A percentile compares a stretch with the other conserved stretches of the same genome.
These are phyloP conservation scores for Nakazawaea ishiwadae DNA, from an alignment of 805 yeast genomes.

Conservation along the genomic window DNA sequence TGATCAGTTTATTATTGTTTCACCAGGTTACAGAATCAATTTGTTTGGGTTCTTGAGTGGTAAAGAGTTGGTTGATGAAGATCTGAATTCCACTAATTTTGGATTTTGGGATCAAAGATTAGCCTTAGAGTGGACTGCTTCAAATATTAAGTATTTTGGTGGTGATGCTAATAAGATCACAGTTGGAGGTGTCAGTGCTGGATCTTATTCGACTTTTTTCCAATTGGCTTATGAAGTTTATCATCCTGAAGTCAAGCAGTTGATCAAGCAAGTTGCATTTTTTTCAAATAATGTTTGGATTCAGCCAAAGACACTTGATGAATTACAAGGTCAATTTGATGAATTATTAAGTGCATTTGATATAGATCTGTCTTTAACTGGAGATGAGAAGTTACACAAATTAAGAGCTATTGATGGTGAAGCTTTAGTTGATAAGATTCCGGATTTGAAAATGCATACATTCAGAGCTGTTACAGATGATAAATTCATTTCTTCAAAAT, in stretches of 20 bases:
- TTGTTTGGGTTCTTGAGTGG: conserved; percentile 32
- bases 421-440: conserved; percentile 22
- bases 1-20: conserved; percentile 31
- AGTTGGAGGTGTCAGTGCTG: conserved; percentile 44
- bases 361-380: conserved; percentile 15
- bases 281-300: conserved; percentile 33
- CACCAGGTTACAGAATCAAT: conserved; percentile 37
- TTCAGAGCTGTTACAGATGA: conserved; percentile 38
- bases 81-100: conserved; percentile 24
- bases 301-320: conserved; percentile 37
- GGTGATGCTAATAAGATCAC: conserved; percentile 40
- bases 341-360: conserved; percentile 26
- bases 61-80: conserved; percentile 31
- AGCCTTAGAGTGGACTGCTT: conserved; percentile 42
- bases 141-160: conserved; percentile 39
- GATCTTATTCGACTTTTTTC: conserved; percentile 37
- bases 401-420: conserved; percentile 12
- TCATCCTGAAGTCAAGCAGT: conserved; percentile 33
- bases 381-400: conserved; percentile 17
- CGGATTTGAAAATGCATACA: conserved; percentile 24
- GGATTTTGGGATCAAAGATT: conserved; percentile 45
- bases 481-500: conserved; percentile 26
- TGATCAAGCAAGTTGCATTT: conserved; percentile 32
- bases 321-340: conserved; percentile 31
- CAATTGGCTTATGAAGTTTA: conserved; percentile 39